phyloP scores from a whole-genome alignment of 495 filamentous ascomycete genomes.

The Aspergillus affinis region DNA sequence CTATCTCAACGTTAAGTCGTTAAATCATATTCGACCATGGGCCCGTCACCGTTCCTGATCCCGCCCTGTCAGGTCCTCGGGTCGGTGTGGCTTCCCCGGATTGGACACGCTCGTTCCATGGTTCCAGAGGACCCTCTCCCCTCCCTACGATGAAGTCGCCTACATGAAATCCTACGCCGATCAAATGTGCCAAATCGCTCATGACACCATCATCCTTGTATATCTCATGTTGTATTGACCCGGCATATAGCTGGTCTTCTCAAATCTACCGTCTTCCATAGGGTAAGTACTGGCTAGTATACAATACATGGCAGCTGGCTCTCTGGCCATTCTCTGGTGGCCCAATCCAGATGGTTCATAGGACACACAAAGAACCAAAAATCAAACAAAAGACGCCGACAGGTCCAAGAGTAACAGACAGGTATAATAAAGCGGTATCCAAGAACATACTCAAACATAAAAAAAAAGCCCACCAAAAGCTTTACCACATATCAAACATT shows the following conservation, averaged over 20 bases:
- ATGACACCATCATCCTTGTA: neutral
- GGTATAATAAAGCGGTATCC: neutral
- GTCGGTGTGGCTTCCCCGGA: neutral
- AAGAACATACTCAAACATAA: slow-evolving; percentile 5
- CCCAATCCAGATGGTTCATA: neutral
- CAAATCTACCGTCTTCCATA: neutral
- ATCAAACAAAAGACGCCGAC: neutral
- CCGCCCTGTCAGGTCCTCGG: neutral
- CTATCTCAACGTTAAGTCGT: neutral
- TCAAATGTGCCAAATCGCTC: neutral
- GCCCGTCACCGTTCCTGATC: neutral
- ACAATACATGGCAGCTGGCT: neutral
- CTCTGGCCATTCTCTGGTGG: neutral
- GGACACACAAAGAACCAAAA: slow-evolving; percentile 2
- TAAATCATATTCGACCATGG: neutral
- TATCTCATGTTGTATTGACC: too few relatives aligned
- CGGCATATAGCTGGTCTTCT: neutral
- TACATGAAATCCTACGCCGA: neutral
- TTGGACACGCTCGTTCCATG: neutral
- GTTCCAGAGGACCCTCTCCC: neutral
- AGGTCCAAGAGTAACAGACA: neutral
- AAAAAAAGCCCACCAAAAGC: slow-evolving; percentile 4
- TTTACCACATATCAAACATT: neutral
- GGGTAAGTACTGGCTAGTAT: neutral
- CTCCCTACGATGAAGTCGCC: neutral